Evolutionary conservation across 495 filamentous ascomycete genomes (phyloP), one percentile per base, ranked within the genome.

Genomic region (Tuber brumale): DNA sequence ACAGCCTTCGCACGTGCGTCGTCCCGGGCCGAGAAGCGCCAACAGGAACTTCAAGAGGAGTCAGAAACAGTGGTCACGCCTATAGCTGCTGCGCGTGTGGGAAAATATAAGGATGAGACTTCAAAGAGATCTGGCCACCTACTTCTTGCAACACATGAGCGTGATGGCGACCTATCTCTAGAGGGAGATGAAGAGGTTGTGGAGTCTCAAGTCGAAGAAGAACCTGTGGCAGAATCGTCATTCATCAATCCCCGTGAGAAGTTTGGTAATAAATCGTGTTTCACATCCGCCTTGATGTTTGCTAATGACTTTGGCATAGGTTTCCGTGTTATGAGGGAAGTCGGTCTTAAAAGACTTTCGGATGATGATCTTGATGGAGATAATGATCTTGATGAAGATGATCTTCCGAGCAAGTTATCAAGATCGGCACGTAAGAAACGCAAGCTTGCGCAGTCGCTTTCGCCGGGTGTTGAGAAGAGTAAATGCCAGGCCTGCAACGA

Each of bases 321-420:
- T 35, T 66, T 18, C 14, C 27, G 57, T 66, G 31, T 61, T 31
- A 16, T 35, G 14, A 66, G 57, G 57, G 57, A 66, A 66, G 57
- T 66, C 57, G 14, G 31, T 66, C 57, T 66, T 35, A 66, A 66
- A 27, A 66, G 57, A 66, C 57, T 66, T 66, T 61, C n/a, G 51
- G 57, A 31, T 18, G 57, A 35, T 7, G 57, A 66, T 66, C 57
- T 66, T 66, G 57, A 35, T 66, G 27, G 51, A 16, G 51, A 35
- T 18, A 27, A 66, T 35, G 57, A 66, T 35, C 57, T 35, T 35
- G 57, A 66, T 35, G 57, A 66, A n/a, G 57, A 66, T 35, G 57
- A 66, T 35, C 57, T 35, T 35, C 27, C 14, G 27, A 66, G 57
- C 10, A 35, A 35, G 57, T 66, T 27, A 31, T 3, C 27, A 0